Evolutionary conservation across 2,329 filamentous ascomycete species (phyloP).

Genomic region (Dothistroma septosporum): DNA sequence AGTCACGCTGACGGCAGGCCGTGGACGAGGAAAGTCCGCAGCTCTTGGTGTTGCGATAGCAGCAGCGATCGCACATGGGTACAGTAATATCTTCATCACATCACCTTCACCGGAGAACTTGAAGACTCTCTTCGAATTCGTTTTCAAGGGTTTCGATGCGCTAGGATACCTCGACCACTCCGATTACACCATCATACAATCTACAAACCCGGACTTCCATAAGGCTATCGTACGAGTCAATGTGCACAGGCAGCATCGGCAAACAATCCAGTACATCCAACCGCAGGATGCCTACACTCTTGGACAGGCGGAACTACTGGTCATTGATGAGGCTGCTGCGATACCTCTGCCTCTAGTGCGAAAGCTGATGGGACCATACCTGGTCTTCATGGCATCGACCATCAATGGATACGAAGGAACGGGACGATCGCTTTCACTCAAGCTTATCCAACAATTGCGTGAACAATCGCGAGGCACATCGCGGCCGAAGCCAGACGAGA

Average conservation of each 20-base stretch:
- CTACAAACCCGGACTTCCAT: slow-evolving; percentile 97
- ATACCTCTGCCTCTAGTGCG: slow-evolving; percentile 89
- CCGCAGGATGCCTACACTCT: slow-evolving; percentile 93
- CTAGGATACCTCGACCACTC: slow-evolving; percentile 90
- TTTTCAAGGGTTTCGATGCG: slow-evolving; percentile 97
- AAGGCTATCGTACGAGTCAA: slow-evolving; percentile 98
- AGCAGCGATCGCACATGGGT: slow-evolving; percentile 89
- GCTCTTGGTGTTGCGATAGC: slow-evolving; percentile 92
- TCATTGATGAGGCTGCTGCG: slow-evolving; percentile 96
- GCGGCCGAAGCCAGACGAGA: slow-evolving; percentile 54
- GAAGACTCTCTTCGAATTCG: slow-evolving; percentile 96
- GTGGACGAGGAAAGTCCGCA: slow-evolving; percentile 95
- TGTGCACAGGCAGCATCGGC: slow-evolving; percentile 86
- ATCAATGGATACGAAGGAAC: slow-evolving; percentile 99
- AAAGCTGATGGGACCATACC: slow-evolving; percentile 92
- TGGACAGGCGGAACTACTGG: slow-evolving; percentile 88
- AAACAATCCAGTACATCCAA: slow-evolving; percentile 98
- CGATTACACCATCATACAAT: slow-evolving; percentile 97
- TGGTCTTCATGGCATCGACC: slow-evolving; percentile 98
- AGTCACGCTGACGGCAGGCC: slow-evolving; percentile 84
- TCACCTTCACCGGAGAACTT: slow-evolving; percentile 96
- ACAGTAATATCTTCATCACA: slow-evolving; percentile 99
- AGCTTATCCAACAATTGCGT: slow-evolving; percentile 92
- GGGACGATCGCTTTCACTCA: slow-evolving; percentile 86
- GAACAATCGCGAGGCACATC: slow-evolving; percentile 75